A percentile compares a stretch with the other conserved stretches of the same genome.
phyloP scores from a whole-genome alignment of 2,329 filamentous ascomycete genomes.

The Eutypella sp. region DNA sequence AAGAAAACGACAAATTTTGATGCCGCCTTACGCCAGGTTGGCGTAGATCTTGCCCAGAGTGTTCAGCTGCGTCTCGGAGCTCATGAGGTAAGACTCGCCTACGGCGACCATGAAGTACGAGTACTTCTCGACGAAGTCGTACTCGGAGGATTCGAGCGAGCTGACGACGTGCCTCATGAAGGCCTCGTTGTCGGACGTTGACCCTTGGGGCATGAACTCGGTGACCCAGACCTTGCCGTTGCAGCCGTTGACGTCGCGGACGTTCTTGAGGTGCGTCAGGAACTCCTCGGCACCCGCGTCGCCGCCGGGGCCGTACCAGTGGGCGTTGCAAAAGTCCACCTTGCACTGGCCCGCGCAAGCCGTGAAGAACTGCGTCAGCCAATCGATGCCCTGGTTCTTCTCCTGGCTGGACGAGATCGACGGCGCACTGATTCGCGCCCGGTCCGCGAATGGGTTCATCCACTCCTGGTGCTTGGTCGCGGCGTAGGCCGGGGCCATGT shows the following conservation, averaged over 20 bases:
- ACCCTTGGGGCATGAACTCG: conserved; percentile 54
- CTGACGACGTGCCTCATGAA: conserved; percentile 48
- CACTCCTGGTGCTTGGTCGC: conserved; percentile 48
- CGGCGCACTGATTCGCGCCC: conserved; percentile 52
- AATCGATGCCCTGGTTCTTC: conserved; percentile 47
- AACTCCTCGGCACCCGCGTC: conserved; percentile 41
- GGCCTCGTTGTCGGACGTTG: conserved; percentile 28
- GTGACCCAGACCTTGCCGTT: conserved; percentile 55
- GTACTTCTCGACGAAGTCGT: conserved; percentile 49
- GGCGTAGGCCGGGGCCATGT: conserved; percentile 48
- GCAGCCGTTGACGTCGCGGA: conserved; percentile 35
- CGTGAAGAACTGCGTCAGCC: conserved; percentile 48
- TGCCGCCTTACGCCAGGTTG: conserved; percentile 26
- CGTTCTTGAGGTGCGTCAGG: conserved; percentile 47
- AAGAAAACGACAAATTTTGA: too few relatives aligned
- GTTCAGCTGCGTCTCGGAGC: conserved; percentile 35
- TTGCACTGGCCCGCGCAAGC: conserved; percentile 48
- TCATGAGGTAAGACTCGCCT: conserved; percentile 34
- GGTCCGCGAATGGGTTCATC: conserved; percentile 51
- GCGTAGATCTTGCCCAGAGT: conserved; percentile 46
- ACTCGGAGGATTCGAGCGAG: conserved; percentile 41
- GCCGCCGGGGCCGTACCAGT: conserved; percentile 55
- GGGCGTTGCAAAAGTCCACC: conserved; percentile 56
- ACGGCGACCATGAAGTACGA: conserved; percentile 51
- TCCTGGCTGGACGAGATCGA: conserved; percentile 56